Evolutionary conservation across 1,139 yeast genomes (phyloP), one percentile per base, ranked within the genome.

Genomic region (Taphrina wiesneri): DNA sequence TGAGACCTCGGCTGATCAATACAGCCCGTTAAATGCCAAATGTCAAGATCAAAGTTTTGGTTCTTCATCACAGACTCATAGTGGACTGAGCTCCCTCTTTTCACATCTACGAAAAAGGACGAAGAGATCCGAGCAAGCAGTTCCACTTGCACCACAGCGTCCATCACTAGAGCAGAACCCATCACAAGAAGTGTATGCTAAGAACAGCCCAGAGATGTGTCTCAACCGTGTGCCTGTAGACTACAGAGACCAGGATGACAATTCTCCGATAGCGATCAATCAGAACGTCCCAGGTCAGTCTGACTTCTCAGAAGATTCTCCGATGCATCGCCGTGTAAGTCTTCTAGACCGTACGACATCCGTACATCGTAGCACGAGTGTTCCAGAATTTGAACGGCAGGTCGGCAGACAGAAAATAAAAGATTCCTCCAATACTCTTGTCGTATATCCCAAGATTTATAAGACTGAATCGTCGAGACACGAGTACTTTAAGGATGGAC

Each of bases 71-170:
- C 39, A 34, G 41, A 52, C 17, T 15, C 26, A 34, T 32, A 32
- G 45, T 21, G 45, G 59, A 4, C 21, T 54, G 15, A 21, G 49
- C 3, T 21, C 13, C 13, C 23, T 54, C 6, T 54, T 54, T 25
- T 19, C 49, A 25, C 59, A 54, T 41, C 59, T 54, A 3, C 46
- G 59, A 7, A 54, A 39, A 49, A 54, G 25, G 17, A 30, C 19
- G 11, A 54, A 39, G 49, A 36, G 25, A 13, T 36, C 59, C 21
- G 49, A 54, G 23, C 59, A 39, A 13, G 25, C 19, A 11, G 23
- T 15, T 19, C 15, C n/a, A 15, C 7, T 7, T 11, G 9, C n/a
- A 21, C 49, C 25, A 19, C 49, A 19, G 21, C 17, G 17, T 3
- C 17, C 19, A 2, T n/a, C n/a, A n/a, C n/a, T n/a, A n/a, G n/a